Evolutionary conservation across 306 rosid species (phyloP).

Genomic region (Leucaena leucocephala): DNA sequence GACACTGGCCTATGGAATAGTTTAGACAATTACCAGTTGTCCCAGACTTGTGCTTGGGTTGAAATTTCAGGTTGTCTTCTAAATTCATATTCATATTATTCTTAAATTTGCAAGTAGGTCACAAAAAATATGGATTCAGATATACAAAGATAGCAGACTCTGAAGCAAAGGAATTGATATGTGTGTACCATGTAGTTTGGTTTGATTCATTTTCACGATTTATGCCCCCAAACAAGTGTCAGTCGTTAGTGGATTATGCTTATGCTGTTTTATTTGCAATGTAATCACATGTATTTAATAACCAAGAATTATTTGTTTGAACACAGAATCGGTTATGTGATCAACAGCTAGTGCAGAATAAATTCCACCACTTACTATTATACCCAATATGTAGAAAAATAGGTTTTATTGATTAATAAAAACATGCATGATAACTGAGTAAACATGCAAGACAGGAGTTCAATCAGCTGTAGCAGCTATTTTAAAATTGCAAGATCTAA

Average conservation of each 20-base stretch:
- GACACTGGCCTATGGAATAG: conserved; percentile 6
- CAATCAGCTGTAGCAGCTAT: background rate
- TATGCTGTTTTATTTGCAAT: conserved; percentile 13
- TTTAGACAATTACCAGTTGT: conserved; percentile 11
- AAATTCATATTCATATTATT: background rate
- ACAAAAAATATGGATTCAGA: background rate
- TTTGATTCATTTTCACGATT: conserved; percentile 22
- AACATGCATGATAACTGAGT: background rate
- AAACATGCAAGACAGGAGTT: background rate
- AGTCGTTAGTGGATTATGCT: conserved; percentile 9
- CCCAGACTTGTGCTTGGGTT: conserved; percentile 16
- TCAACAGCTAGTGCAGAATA: conserved; percentile 38
- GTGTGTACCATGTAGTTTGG: background rate
- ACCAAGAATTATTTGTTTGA: conserved; percentile 2
- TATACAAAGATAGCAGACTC: background rate
- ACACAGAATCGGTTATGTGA: conserved; percentile 2
- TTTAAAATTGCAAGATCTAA: background rate
- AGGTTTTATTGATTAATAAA: conserved; percentile 1
- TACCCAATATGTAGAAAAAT: conserved; percentile 1
- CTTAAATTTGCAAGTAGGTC: background rate
- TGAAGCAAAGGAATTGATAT: background rate
- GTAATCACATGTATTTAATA: background rate
- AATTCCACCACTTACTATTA: conserved; percentile 20
- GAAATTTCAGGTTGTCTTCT: conserved; percentile 1
- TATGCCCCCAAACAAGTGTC: conserved; percentile 2